Percentiles rank a stretch among this genome's conserved stretches.
phyloP scores from a whole-genome alignment of 805 yeast genomes.

The Starmerella ratchasimensis region DNA sequence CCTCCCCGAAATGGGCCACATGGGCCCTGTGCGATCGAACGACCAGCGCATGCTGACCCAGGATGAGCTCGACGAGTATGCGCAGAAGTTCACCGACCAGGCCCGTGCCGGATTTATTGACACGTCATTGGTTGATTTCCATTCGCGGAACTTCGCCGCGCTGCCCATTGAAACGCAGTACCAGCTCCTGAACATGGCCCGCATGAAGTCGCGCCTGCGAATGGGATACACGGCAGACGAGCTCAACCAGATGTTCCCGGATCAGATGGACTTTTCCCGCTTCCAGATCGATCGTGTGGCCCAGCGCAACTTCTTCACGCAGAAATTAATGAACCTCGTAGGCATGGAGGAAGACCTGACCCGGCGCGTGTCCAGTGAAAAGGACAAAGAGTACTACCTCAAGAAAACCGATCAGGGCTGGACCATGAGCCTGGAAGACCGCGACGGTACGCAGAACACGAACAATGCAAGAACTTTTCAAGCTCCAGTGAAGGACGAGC shows the following conservation, averaged over 20 bases:
- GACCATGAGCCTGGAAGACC: constrained; percentile 49
- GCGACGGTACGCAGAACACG: constrained; percentile 11
- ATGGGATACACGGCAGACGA: constrained; percentile 94
- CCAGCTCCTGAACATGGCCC: constrained; percentile 66
- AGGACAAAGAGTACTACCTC: constrained; percentile 59
- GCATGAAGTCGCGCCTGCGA: constrained; percentile 76
- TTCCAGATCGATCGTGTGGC: constrained; percentile 90
- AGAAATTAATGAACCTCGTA: constrained; percentile 64
- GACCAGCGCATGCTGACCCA: constrained; percentile 68
- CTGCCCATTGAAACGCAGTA: constrained; percentile 82
- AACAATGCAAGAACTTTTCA: background rate
- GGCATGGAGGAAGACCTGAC: constrained; percentile 49
- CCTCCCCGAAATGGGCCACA: constrained; percentile 49
- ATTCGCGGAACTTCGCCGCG: constrained; percentile 57
- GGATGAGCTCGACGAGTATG: constrained; percentile 51
- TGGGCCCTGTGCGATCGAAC: constrained; percentile 30
- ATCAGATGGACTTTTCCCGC: constrained; percentile 76
- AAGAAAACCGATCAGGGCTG: constrained; percentile 72
- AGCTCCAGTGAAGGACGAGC: background rate
- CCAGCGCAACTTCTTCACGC: constrained; percentile 81
- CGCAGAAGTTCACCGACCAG: constrained; percentile 42
- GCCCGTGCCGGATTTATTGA: constrained; percentile 33
- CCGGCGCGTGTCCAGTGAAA: constrained; percentile 70
- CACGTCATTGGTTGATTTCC: constrained; percentile 54
- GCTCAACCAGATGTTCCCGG: constrained; percentile 63